Base-by-base conservation (phyloP, 2,329 filamentous ascomycete genomes). In the Hypoxylon sp. region DNA sequence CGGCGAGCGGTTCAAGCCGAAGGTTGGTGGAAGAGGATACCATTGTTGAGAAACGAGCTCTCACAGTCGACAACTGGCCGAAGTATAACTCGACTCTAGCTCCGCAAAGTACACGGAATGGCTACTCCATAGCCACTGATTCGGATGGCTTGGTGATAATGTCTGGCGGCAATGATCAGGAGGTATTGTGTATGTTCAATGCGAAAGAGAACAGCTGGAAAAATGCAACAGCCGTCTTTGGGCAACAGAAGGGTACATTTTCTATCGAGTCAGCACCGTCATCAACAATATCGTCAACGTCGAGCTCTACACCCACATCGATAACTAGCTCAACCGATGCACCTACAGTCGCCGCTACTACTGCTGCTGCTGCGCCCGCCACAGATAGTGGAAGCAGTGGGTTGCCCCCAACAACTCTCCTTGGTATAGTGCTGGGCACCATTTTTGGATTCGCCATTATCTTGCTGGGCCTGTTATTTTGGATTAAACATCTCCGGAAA, bases 401-500 rank as follows among this genome's bases (percentile, higher is more conserved):
- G 70, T 79, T 53, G 76, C 78, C 65, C 76, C 83, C 77, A 83
- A 86, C 80, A 72, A 89, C 89, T 6, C 91, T 97, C 29, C 85
- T 98, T 1, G 94, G 93, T 35, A 92, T 93, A 55, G 92, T 92
- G 0, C 85, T 98, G 0, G 94, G 94, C 11, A 90, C 91, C n/a
- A 89, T 97, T 22, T 87, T 92, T 58, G 94, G 92, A 17, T 83
- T 94, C 58, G 89, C 91, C 19, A 81, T 89, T 0, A 77, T 97
- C 5, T 82, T 97, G n/a, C 84, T 92, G 26, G 78, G 92, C 1
- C 77, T 94, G n/a, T 85, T 98, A 19, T 83, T 96, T 55, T 84
- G 92, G 29, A 81, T 94, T 24, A 86, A 88, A 76, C 87, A 87
- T 71, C 86, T 85, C 66, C 85, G 87, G 73, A 89, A 87, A 77